These are phyloP conservation scores for Petrea volubilis DNA, from an alignment of 257 asterid species.

Conservation along the genomic window DNA sequence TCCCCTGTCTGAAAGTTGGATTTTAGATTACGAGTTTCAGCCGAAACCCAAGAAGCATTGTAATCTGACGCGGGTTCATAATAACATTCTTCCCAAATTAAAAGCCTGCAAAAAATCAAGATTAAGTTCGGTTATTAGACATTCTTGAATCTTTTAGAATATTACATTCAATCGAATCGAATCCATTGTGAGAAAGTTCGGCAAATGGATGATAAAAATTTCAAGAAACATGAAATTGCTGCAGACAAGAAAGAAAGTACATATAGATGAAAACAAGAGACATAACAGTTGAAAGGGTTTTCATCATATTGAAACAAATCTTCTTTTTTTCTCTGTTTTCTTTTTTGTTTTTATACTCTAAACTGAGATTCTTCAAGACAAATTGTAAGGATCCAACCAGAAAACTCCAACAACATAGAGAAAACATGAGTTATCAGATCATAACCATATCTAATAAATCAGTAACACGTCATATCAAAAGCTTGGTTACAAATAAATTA, in stretches of 20 bases:
- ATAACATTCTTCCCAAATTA: conserved; percentile 92
- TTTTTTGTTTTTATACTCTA: background rate
- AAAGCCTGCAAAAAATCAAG: conserved; percentile 60
- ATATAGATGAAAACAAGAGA: conserved; percentile 45
- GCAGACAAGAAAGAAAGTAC: conserved; percentile 33
- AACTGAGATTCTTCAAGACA: conserved; percentile 63
- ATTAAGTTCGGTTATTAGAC: conserved; percentile 9
- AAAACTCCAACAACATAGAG: conserved; percentile 60
- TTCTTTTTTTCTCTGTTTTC: background rate
- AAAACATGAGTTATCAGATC: conserved; percentile 46
- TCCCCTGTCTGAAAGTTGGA: conserved; percentile 39
- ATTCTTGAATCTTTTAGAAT: conserved; percentile 4
- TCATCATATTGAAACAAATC: conserved; percentile 31
- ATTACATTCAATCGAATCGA: background rate
- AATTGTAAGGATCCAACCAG: conserved; percentile 52
- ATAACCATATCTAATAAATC: conserved; percentile 46
- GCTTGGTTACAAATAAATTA: conserved; percentile 24
- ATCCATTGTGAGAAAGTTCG: background rate
- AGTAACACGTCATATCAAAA: conserved; percentile 43
- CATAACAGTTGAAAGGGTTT: conserved; percentile 36
- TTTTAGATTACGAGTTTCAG: conserved; percentile 37
- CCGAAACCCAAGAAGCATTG: conserved; percentile 43
- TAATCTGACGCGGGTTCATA: conserved; percentile 48
- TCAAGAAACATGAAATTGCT: conserved; percentile 23
- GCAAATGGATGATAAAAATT: conserved; percentile 1